Evolutionary conservation across 2,329 filamentous ascomycete genomes (phyloP).

Genomic region (Cytospora piceicola): DNA sequence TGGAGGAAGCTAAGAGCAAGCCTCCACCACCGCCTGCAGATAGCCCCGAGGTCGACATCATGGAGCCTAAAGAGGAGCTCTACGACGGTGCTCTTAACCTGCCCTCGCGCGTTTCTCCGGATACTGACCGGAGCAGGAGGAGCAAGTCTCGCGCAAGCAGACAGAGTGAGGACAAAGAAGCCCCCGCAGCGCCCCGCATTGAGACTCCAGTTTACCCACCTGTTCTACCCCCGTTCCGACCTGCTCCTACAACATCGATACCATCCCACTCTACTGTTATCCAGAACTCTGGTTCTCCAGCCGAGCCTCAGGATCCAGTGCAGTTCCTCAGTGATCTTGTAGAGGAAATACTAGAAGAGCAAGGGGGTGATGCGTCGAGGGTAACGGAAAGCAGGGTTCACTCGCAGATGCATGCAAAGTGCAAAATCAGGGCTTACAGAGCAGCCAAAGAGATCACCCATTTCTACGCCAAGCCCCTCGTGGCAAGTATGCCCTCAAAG

Average conservation of each 20-base stretch:
- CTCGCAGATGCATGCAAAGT: constrained; percentile 42
- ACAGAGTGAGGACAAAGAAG: constrained; percentile 34
- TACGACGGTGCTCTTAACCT: constrained; percentile 25
- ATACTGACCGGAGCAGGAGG: constrained; percentile 29
- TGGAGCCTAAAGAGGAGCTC: constrained; percentile 30
- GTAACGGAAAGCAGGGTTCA: constrained; percentile 40
- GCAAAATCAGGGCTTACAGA: constrained; percentile 46
- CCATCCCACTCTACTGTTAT: constrained; percentile 9
- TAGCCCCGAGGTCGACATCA: constrained; percentile 29
- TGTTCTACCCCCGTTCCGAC: neutral
- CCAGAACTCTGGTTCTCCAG: constrained; percentile 12
- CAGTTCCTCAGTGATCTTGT: constrained; percentile 33
- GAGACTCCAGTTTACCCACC: constrained; percentile 24
- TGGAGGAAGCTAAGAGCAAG: constrained; percentile 18
- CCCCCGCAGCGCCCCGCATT: constrained; percentile 33
- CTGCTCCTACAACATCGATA: neutral
- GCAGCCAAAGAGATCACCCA: constrained; percentile 46
- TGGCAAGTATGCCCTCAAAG: constrained; percentile 40
- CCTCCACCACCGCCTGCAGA: constrained; percentile 3
- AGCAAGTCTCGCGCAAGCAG: constrained; percentile 35
- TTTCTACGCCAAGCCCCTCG: constrained; percentile 49
- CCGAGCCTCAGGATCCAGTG: constrained; percentile 26
- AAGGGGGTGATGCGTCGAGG: constrained; percentile 37
- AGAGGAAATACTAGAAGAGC: constrained; percentile 36
- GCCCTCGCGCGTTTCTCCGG: constrained; percentile 23